A percentile compares a stretch with the other conserved stretches of the same genome.
phyloP scores from a whole-genome alignment of 2,329 filamentous ascomycete species.

The Verticillium isaacii region DNA sequence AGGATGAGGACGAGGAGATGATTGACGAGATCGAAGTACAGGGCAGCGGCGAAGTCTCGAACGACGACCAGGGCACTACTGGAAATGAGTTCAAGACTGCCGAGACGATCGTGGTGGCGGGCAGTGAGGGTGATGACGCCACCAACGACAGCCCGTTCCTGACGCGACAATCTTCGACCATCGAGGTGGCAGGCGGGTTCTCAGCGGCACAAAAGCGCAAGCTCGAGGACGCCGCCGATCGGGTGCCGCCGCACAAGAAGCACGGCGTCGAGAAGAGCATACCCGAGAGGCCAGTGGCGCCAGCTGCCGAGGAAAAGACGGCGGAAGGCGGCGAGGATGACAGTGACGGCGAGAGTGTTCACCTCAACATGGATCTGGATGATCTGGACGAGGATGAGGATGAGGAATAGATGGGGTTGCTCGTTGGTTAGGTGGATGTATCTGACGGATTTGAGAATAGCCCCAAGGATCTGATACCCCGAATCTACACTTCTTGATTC shows the following conservation, averaged over 20 bases:
- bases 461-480: constrained; percentile 8
- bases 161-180: constrained; percentile 13
- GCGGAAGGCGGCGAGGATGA: constrained; percentile 40
- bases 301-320: constrained; percentile 8
- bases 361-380: constrained; percentile 56
- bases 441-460: constrained; percentile 3
- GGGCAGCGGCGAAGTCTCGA: constrained; percentile 28
- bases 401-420: constrained; percentile 15
- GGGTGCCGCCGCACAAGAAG: constrained; percentile 17
- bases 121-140: constrained; percentile 11
- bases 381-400: constrained; percentile 38
- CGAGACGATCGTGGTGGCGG: constrained; percentile 4
- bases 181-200: constrained; percentile 11
- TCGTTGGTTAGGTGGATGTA: constrained; percentile 17
- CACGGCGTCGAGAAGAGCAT: constrained; percentile 9
- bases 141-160: constrained; percentile 28
- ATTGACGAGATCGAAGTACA: constrained; percentile 26
- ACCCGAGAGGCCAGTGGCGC: constrained; percentile 3
- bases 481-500: not conserved
- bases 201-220: constrained; percentile 34
- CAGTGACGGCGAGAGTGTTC: constrained; percentile 51
- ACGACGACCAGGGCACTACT: not conserved
- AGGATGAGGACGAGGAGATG: constrained; percentile 25
- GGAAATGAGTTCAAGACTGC: not conserved
- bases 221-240: constrained; percentile 24